A percentile compares a stretch with the other conserved stretches of the same genome.
Conservation (phyloP, 2,329 filamentous ascomycete species). For the Calonectria pteridis region DNA sequence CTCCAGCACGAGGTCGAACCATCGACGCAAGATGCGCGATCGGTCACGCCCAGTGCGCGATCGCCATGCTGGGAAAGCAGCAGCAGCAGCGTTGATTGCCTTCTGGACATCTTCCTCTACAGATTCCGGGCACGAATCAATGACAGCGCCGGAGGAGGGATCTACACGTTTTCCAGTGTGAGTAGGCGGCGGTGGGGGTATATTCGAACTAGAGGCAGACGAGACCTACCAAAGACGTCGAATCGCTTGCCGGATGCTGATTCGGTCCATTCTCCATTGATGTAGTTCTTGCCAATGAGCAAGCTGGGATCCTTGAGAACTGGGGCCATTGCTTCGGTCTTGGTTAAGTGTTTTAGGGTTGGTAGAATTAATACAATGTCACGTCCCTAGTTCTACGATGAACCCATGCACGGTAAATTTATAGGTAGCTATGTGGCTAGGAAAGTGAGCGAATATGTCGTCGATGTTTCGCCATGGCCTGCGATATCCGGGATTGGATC, state of each 20-base stretch:
- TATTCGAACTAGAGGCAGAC: background rate
- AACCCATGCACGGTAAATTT: background rate
- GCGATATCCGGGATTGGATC: background rate
- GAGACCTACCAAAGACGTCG: constrained; percentile 60
- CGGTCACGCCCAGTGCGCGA: constrained; percentile 69
- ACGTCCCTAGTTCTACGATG: background rate
- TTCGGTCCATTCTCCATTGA: constrained; percentile 80
- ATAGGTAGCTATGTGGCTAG: background rate
- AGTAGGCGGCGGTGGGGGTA: background rate
- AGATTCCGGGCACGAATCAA: constrained; percentile 79
- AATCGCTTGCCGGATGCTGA: constrained; percentile 79
- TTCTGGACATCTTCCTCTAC: constrained; percentile 71
- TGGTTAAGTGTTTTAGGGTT: background rate
- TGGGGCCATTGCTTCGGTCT: constrained; percentile 2
- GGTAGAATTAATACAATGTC: background rate
- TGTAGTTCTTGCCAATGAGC: constrained; percentile 70
- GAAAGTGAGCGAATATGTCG: background rate
- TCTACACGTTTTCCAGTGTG: constrained; percentile 54
- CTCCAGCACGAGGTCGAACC: constrained; percentile 72
- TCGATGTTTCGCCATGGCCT: background rate
- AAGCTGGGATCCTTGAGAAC: constrained; percentile 67
- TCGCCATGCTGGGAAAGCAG: constrained; percentile 69
- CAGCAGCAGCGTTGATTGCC: constrained; percentile 76
- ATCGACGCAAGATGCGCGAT: constrained; percentile 68
- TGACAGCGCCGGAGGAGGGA: constrained; percentile 74